Evolutionary conservation across 805 yeast genomes (phyloP).

Genomic region (Wickerhamomyces rabaulensis): DNA sequence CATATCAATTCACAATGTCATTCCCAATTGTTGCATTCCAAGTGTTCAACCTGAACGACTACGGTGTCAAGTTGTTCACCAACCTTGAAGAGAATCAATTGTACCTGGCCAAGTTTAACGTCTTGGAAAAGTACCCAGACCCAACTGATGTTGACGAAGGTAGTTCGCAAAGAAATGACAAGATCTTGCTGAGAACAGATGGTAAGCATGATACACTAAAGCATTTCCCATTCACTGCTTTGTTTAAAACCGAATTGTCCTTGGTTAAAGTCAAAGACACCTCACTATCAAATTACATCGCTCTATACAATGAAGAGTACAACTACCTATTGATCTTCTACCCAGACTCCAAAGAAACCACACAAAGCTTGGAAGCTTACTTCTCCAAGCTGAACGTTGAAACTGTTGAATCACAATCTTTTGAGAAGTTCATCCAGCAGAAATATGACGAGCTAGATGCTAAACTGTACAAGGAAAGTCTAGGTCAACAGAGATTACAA

Average conservation of each 20-base stretch:
- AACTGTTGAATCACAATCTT: slow-evolving; percentile 2
- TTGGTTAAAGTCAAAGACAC: slow-evolving; percentile 9
- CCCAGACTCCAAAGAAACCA: slow-evolving; percentile 7
- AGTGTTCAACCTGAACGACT: slow-evolving; percentile 21
- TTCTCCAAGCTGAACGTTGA: slow-evolving; percentile 8
- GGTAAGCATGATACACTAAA: slow-evolving; percentile 8
- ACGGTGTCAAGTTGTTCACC: slow-evolving; percentile 19
- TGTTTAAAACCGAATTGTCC: slow-evolving; percentile 13
- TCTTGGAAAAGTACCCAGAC: slow-evolving; percentile 16
- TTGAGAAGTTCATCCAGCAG: slow-evolving; percentile 6
- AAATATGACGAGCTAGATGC: slow-evolving; percentile 20
- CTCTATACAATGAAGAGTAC: slow-evolving; percentile 18
- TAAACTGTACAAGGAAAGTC: slow-evolving; percentile 15
- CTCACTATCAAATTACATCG: slow-evolving; percentile 8
- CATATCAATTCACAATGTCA: slow-evolving; percentile 5
- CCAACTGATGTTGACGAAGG: slow-evolving; percentile 15
- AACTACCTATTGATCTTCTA: slow-evolving; percentile 19
- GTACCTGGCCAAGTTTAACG: slow-evolving; percentile 17
- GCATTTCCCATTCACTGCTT: slow-evolving; percentile 19
- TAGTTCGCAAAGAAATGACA: slow-evolving; percentile 19
- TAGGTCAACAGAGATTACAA: slow-evolving; percentile 18
- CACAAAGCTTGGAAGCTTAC: slow-evolving; percentile 3
- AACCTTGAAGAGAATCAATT: slow-evolving; percentile 15
- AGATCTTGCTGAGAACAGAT: slow-evolving; percentile 7
- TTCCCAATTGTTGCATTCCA: slow-evolving; percentile 18